Conservation (phyloP, 345 rosid genomes). For the Gossypioides kirkii region DNA sequence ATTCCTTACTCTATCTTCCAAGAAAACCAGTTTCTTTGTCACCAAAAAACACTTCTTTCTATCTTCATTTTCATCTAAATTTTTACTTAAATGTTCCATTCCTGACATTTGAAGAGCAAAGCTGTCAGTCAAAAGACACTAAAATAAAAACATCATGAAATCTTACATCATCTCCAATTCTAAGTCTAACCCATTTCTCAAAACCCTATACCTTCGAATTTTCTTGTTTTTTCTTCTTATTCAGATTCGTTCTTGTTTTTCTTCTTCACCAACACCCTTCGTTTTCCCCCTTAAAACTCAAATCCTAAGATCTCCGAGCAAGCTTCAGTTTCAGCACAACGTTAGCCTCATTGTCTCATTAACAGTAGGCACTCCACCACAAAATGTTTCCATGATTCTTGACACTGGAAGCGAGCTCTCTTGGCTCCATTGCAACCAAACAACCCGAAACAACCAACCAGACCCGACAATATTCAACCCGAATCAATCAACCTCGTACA, state of each 20-base stretch:
- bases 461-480: slow-evolving; percentile 50
- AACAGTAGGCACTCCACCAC: slow-evolving; percentile 83
- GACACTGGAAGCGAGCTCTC: slow-evolving; percentile 4
- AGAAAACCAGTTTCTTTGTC: background rate
- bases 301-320: slow-evolving; percentile 48
- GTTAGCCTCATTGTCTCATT: slow-evolving; percentile 71
- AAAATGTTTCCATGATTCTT: slow-evolving; percentile 15
- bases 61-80: background rate
- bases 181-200: background rate
- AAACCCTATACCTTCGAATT: background rate
- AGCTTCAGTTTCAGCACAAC: slow-evolving; percentile 79
- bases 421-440: slow-evolving; percentile 42
- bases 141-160: background rate
- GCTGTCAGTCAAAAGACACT: background rate
- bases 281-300: slow-evolving; percentile 51
- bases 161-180: background rate
- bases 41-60: background rate
- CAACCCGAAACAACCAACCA: slow-evolving; percentile 10
- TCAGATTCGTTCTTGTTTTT: background rate
- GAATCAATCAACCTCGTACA: slow-evolving; percentile 56
- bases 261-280: background rate
- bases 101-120: background rate
- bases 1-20: background rate
- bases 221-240: background rate
- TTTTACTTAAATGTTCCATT: background rate